These are phyloP conservation scores for Elaphomyces granulatus DNA, from an alignment of 495 filamentous ascomycete genomes.

Conservation along the genomic window DNA sequence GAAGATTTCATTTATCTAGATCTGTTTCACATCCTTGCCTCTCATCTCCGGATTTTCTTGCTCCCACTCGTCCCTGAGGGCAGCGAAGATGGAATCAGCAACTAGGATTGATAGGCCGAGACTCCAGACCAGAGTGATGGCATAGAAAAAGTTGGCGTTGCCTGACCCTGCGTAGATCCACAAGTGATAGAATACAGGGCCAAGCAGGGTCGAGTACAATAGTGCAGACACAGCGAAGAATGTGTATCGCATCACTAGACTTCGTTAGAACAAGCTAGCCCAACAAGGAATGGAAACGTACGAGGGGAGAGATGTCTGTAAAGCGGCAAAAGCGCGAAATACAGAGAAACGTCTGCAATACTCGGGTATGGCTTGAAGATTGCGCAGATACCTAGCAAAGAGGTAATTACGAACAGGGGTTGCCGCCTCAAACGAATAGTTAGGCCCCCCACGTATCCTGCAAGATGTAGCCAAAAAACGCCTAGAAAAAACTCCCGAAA, in stretches of 20 bases:
- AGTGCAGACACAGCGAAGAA: constrained; percentile 72
- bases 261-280: not conserved
- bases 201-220: constrained; percentile 75
- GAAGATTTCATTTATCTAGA: constrained; percentile 34
- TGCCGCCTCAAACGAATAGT: constrained; percentile 67
- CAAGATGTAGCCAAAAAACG: constrained; percentile 93
- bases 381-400: constrained; percentile 72
- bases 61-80: constrained; percentile 88
- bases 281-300: constrained; percentile 28
- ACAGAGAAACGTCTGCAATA: constrained; percentile 74
- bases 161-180: constrained; percentile 98
- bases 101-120: constrained; percentile 69
- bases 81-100: constrained; percentile 73
- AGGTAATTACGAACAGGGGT: constrained; percentile 69
- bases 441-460: constrained; percentile 72
- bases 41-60: constrained; percentile 77
- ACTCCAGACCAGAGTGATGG: constrained; percentile 96
- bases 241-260: constrained; percentile 74
- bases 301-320: constrained; percentile 86
- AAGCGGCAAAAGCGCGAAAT: constrained; percentile 68
- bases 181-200: constrained; percentile 89
- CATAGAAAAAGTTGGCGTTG: constrained; percentile 99
- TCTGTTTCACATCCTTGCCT: constrained; percentile 74
- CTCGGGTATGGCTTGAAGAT: constrained; percentile 96
- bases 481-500: constrained; percentile 95